phyloP scores from a whole-genome alignment of 2,329 filamentous ascomycete genomes.

The Diaporthe vaccinii region DNA sequence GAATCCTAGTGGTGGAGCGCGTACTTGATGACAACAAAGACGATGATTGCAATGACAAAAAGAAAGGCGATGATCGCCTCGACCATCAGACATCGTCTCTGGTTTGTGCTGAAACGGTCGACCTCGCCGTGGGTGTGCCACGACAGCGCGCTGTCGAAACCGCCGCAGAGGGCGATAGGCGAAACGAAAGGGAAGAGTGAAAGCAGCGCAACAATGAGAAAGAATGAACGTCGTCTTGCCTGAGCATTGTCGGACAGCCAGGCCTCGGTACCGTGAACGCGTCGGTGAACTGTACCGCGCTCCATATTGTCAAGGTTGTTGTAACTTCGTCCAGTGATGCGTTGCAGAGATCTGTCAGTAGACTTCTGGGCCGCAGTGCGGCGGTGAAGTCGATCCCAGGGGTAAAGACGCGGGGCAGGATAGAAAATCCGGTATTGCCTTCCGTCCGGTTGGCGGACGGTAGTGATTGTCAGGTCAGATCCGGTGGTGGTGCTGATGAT shows the following conservation, averaged over 20 bases:
- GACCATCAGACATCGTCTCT: constrained; percentile 52
- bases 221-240: constrained; percentile 53
- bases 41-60: constrained; percentile 38
- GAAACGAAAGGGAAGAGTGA: constrained; percentile 64
- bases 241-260: constrained; percentile 49
- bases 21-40: constrained; percentile 43
- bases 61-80: constrained; percentile 48
- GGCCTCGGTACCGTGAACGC: constrained; percentile 38
- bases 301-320: constrained; percentile 42
- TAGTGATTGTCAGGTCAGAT: constrained; percentile 38
- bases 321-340: constrained; percentile 12
- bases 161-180: constrained; percentile 58
- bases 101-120: constrained; percentile 53
- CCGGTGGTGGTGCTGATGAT: constrained; percentile 33
- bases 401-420: constrained; percentile 41
- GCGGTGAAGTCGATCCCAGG: constrained; percentile 45
- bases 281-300: constrained; percentile 22
- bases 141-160: constrained; percentile 59
- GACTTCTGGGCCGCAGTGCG: constrained; percentile 29
- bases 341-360: constrained; percentile 39
- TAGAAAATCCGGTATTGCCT: constrained; percentile 31
- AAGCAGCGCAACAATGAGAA: constrained; percentile 54
- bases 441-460: constrained; percentile 33
- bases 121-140: constrained; percentile 65
- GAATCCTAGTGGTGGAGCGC: neutral